Conservation (phyloP, 257 asterid genomes). For the Hygrophila difformis region DNA sequence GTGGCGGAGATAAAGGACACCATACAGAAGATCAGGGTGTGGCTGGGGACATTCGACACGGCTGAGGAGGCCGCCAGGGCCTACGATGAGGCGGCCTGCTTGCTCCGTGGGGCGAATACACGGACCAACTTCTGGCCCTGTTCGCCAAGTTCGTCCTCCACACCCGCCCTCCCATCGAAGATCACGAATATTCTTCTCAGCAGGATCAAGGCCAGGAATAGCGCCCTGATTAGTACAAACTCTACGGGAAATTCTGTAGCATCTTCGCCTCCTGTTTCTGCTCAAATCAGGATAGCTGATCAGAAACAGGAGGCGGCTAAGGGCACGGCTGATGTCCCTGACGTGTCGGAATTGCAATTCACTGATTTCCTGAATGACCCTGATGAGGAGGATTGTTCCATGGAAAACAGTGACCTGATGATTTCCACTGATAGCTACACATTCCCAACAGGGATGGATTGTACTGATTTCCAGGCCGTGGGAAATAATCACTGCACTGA, state of each 20-base stretch:
- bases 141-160: conserved; percentile 28
- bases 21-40: conserved; percentile 66
- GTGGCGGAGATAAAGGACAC: conserved; percentile 83
- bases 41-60: conserved; percentile 76
- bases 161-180: conserved; percentile 62
- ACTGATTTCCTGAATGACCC: conserved; percentile 51
- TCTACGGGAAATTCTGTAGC: too few species aligned
- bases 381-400: conserved; percentile 19
- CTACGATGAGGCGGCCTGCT: conserved; percentile 74
- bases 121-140: conserved; percentile 79
- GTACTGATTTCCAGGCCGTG: not conserved
- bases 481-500: conserved; percentile 12
- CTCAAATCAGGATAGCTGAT: not conserved
- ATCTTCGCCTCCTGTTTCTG: not conserved
- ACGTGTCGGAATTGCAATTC: conserved; percentile 38
- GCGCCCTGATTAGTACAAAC: conserved; percentile 26
- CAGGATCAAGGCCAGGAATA: conserved; percentile 61
- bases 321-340: conserved; percentile 21
- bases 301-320: too few species aligned
- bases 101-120: conserved; percentile 82
- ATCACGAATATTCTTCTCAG: conserved; percentile 61
- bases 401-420: conserved; percentile 4
- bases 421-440: not conserved
- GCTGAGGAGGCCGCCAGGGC: conserved; percentile 83
- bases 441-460: conserved; percentile 2